Base-by-base conservation (phyloP, 768 basidiomycete species). In the Termitomyces sp. region DNA sequence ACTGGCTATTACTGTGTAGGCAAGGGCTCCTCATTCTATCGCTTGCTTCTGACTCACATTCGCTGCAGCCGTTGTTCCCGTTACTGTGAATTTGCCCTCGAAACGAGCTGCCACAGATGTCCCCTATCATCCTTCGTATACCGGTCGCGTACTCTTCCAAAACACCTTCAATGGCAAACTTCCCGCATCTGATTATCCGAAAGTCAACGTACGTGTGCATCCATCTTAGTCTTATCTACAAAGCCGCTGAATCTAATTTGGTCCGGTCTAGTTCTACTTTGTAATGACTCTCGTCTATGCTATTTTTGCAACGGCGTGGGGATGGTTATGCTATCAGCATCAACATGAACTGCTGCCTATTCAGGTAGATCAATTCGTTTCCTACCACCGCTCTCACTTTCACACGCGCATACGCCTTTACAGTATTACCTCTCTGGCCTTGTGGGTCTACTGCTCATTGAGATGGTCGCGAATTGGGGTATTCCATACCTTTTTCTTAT, bases 1-100 rank as follows among this genome's bases (percentile, higher is more conserved):
- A 94, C 92, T 1, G 97, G 96, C 2, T 98, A 97, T 69, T 98
- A 97, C 69, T 98, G 96, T 69, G 87, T 96, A 61, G 94, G 95
- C 88, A 69, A 72, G 91, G 74, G 2, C 34, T 18, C 37, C 22
- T 50, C 20, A 31, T 29, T n/a, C n/a, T 56, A 42, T 56, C 37
- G 55, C 36, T 46, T 51, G 27, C 20, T 67, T 32, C 20, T 32
- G 37, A 14, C 42, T 48, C 1, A 56, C 14, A 22, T 43, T 31
- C 31, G 18, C 20, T 34, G 12, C 41, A 94, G 94, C 92, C 31
- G 81, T 92, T 49, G 82, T 99, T 26, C 97, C 97, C 37, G 85
- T 98, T 32, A 94, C 92, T 10, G 79, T 92, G n/a, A 74, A 88
- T 61, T 75, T 74, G 64, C 69, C 55, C 61, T 63, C 48, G 29